Base-by-base conservation (phyloP, 805 yeast species). In the Maudiozyma serrabonitensis region DNA sequence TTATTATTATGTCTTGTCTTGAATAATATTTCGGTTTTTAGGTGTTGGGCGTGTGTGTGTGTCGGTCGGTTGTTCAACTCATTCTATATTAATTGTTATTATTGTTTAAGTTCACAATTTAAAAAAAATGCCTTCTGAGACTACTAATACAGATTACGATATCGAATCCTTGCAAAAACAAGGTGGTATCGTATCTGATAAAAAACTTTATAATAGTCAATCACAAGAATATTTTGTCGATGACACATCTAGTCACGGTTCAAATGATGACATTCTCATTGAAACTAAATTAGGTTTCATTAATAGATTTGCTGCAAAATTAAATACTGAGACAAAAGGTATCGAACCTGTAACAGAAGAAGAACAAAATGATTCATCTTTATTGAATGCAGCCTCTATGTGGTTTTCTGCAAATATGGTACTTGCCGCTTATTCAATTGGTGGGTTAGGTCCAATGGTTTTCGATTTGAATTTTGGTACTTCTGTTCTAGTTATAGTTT, bases 391-490 rank as follows among this genome's bases (percentile, higher is more conserved):
- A 32, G 86, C 88, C 43, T 73, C 90, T 46, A 85, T 89, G 91
- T 89, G 96, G 95, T 75, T 84, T 58, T 83, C 93, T 9, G 95
- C 95, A 26, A 88, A 89, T 67, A 72, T 87, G 76, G 95, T 87
- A 49, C 79, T 89, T 60, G 88, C 96, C 19, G 78, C 95, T 12
- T 81, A 79, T 60, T 75, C 95, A 5, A 70, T 87, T 42, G 96
- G 96, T 64, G 84, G 78, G 53, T 65, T 83, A 34, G 86, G 87
- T 37, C 71, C 79, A 41, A 70, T 84, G 53, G 74, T 77, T 32
- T 87, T 78, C 60, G 80, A 74, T 11, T 70, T 89, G 53, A 77
- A 80, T 45, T 86, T 89, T 67, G 85, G 90, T 76, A 84, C 84
- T 59, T 70, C 85, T 18, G 77, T 79, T 23, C 71, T 84, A 49